A percentile compares a stretch with the other conserved stretches of the same genome.
Evolutionary conservation across 306 rosid genomes (phyloP).

Genomic region (Nissolia schottii): DNA sequence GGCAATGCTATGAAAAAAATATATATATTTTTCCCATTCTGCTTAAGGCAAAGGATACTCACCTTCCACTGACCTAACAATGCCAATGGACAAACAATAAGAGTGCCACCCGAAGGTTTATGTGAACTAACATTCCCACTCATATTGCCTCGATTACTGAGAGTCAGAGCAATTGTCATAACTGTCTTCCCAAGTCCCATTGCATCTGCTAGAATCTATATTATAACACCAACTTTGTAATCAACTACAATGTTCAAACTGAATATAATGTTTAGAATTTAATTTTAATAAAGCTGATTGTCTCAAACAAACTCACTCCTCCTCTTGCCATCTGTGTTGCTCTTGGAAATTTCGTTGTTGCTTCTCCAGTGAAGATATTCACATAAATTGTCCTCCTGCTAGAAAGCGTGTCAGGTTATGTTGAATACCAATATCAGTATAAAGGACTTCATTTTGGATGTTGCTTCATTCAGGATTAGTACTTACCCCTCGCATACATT

Average conservation of each 20-base stretch:
- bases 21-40: not conserved
- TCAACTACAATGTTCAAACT: constrained; percentile 10
- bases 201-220: constrained; percentile 79
- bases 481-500: constrained; percentile 65
- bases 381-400: constrained; percentile 67
- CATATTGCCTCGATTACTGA: constrained; percentile 45
- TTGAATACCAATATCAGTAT: not conserved
- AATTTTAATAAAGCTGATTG: not conserved
- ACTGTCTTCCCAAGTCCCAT: constrained; percentile 99
- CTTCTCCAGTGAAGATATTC: constrained; percentile 75
- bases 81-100: constrained; percentile 90
- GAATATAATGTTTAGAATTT: not conserved
- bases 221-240: not conserved
- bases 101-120: constrained; percentile 65
- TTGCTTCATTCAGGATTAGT: not conserved
- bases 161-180: constrained; percentile 82
- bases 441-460: not conserved
- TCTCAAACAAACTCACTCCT: constrained; percentile 61
- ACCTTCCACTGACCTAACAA: constrained; percentile 94
- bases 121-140: not conserved
- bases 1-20: not conserved
- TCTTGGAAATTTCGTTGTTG: constrained; percentile 56
- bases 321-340: constrained; percentile 83
- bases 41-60: not conserved
- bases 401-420: constrained; percentile 2